Percentiles rank a stretch among this genome's conserved stretches.
These are phyloP conservation scores for Cutaneotrichosporon sp. DNA, from an alignment of 1,284 basidiomycete genomes.

Conservation along the genomic window DNA sequence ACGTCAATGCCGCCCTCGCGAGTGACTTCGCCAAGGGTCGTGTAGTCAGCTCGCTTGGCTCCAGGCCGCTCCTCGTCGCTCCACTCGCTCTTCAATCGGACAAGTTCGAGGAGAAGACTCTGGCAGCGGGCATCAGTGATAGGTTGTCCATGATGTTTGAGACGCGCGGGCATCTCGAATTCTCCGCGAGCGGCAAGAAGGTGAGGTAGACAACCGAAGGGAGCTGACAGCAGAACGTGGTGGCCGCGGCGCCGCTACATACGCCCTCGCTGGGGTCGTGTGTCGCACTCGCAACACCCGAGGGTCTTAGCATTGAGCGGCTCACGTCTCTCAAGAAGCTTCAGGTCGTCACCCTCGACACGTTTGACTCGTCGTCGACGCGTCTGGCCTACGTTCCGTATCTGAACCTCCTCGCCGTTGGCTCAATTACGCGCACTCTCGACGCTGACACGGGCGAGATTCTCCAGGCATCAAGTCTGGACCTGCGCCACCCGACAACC, in stretches of 20 bases:
- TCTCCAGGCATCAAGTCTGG: slow-evolving; percentile 57
- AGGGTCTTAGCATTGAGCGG: slow-evolving; percentile 60
- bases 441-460: slow-evolving; percentile 57
- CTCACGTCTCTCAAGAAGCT: slow-evolving; percentile 70
- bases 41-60: slow-evolving; percentile 46
- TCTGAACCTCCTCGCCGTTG: slow-evolving; percentile 61
- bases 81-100: slow-evolving; percentile 11
- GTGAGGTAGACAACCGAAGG: slow-evolving; percentile 45
- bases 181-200: slow-evolving; percentile 69
- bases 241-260: slow-evolving; percentile 56
- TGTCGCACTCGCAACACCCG: slow-evolving; percentile 57
- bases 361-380: slow-evolving; percentile 64
- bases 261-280: slow-evolving; percentile 54
- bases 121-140: slow-evolving; percentile 39
- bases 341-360: slow-evolving; percentile 68
- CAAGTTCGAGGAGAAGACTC: slow-evolving; percentile 30
- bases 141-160: slow-evolving; percentile 53
- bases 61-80: slow-evolving; percentile 26
- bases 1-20: slow-evolving; percentile 19
- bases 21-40: slow-evolving; percentile 38
- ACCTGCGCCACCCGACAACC: slow-evolving; percentile 61
- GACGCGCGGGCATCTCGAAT: slow-evolving; percentile 60
- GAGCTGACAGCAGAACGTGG: slow-evolving; percentile 55
- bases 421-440: slow-evolving; percentile 56
- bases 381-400: slow-evolving; percentile 59